Evolutionary conservation across 106 monocot genomes (phyloP).

Genomic region (Amphibolis antarctica): DNA sequence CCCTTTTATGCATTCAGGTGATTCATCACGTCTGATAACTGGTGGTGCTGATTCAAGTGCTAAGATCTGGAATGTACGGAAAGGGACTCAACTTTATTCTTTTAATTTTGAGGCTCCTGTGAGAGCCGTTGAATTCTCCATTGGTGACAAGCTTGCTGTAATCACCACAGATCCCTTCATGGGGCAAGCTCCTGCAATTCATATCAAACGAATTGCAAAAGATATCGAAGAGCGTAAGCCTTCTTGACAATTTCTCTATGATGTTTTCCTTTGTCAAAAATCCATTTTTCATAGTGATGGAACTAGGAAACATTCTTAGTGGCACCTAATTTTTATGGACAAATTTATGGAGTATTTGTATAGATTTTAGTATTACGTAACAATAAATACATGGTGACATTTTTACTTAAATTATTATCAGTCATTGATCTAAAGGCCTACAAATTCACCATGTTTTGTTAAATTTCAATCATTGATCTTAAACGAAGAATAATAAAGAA

Average conservation of each 20-base stretch:
- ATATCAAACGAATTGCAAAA: slow-evolving; percentile 65
- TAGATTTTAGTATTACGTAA: too few relatives aligned
- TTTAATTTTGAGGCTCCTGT: slow-evolving; percentile 77
- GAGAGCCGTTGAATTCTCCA: slow-evolving; percentile 69
- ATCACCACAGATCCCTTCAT: slow-evolving; percentile 79
- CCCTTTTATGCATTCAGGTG: background rate
- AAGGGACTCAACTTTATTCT: slow-evolving; percentile 51
- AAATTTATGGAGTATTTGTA: too few relatives aligned
- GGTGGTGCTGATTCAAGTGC: slow-evolving; percentile 73
- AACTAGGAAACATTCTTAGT: too few relatives aligned
- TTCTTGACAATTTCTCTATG: background rate
- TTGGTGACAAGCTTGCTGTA: slow-evolving; percentile 72
- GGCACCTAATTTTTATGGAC: too few relatives aligned
- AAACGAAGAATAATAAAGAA: too few relatives aligned
- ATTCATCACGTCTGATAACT: slow-evolving; percentile 14
- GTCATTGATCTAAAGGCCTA: too few relatives aligned
- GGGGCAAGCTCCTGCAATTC: slow-evolving; percentile 52
- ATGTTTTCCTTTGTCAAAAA: background rate
- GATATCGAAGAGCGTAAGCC: slow-evolving; percentile 67
- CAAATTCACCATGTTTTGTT: too few relatives aligned
- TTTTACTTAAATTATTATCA: too few relatives aligned
- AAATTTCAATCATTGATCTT: too few relatives aligned
- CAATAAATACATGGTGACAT: too few relatives aligned
- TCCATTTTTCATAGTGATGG: background rate
- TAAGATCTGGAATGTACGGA: slow-evolving; percentile 77